Base-by-base conservation (phyloP, 2,329 filamentous ascomycete genomes). In the Alternaria consortialis region DNA sequence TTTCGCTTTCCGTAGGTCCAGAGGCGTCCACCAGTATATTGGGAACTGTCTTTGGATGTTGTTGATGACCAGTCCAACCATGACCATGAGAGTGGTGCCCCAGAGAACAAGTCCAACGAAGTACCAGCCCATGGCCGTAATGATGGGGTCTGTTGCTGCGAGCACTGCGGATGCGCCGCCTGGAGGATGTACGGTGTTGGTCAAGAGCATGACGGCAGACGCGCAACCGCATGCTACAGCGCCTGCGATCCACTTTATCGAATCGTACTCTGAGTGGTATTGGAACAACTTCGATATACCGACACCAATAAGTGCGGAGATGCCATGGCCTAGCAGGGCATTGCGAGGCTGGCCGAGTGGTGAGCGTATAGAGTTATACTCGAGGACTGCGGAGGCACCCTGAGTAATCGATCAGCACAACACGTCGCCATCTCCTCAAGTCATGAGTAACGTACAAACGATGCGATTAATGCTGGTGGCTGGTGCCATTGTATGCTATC, bases 171-270 rank as follows among this genome's bases (percentile, higher is more conserved):
- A 83, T 0, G 83, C 83, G 23, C 83, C 83, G 17, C 82, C 83
- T 7, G 83, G 83, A n/a, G 83, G 83, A 65, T 84, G 82, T 1
- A 83, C 77, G 1, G 81, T 84, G 46, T 80, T 80, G 4, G 82
- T 84, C 34, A 82, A 62, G 7, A 80, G 74, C 83, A 84, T 84
- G 13, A 80, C 76, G 25, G 79, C 72, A 7, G 79, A 81, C 5
- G 82, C 78, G 8, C 74, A 65, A 1, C 77, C 81, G 63, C 81
- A 83, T 9, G 77, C 77, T 15, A 82, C 54, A 0, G 83, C 80
- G 2, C 78, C 82, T 3, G 81, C 77, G 2, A 84, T 71, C 82
- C 82, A 84, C 64, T 72, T 68, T 5, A 83, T 72, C 17, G 71
- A 73, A 29, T 70, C 76, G 52, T 76, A 82, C 34, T 77, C 65